A percentile compares a stretch with the other conserved stretches of the same genome.
phyloP scores from a whole-genome alignment of 2,329 filamentous ascomycete genomes.

The Phyllosticta ampelicida region DNA sequence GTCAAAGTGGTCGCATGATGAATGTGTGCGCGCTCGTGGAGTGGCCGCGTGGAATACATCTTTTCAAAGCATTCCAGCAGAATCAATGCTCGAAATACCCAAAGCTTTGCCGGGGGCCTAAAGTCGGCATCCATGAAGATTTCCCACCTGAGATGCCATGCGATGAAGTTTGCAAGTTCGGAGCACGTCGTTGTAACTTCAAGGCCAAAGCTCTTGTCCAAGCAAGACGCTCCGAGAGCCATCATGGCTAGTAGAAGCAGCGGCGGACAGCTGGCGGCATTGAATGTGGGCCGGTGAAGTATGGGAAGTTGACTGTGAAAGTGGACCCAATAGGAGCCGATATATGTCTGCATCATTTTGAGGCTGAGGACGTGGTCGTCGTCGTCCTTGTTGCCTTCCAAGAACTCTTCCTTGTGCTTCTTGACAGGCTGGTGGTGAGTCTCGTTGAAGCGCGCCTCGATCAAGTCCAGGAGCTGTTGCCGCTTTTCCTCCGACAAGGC shows the following conservation, averaged over 20 bases:
- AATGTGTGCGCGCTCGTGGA: constrained; percentile 92
- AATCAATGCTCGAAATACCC: constrained; percentile 87
- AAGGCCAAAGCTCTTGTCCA: constrained; percentile 71
- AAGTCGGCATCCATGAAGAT: constrained; percentile 89
- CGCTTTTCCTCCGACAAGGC: constrained; percentile 81
- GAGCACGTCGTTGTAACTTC: constrained; percentile 66
- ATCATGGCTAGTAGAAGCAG: constrained; percentile 80
- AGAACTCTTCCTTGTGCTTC: constrained; percentile 62
- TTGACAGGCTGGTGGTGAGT: constrained; percentile 62
- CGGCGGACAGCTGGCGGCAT: constrained; percentile 74
- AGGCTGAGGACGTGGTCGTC: constrained; percentile 61
- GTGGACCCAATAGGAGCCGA: constrained; percentile 79
- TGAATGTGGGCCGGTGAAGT: constrained; percentile 87
- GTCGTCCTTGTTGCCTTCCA: constrained; percentile 62
- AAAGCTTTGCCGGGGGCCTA: constrained; percentile 82
- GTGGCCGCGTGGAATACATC: constrained; percentile 84
- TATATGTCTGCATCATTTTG: constrained; percentile 93
- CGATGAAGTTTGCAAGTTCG: constrained; percentile 77
- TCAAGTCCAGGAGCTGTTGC: constrained; percentile 70
- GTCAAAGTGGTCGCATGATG: constrained; percentile 94
- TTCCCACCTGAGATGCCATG: constrained; percentile 90
- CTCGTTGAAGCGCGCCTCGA: constrained; percentile 72
- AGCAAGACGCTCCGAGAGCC: constrained; percentile 78
- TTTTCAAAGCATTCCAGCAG: constrained; percentile 93
- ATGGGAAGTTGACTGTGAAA: constrained; percentile 94